Evolutionary conservation across 2,329 filamentous ascomycete species (phyloP), one percentile per base, ranked within the genome.

Genomic region (Aspergillus eucalypticola): DNA sequence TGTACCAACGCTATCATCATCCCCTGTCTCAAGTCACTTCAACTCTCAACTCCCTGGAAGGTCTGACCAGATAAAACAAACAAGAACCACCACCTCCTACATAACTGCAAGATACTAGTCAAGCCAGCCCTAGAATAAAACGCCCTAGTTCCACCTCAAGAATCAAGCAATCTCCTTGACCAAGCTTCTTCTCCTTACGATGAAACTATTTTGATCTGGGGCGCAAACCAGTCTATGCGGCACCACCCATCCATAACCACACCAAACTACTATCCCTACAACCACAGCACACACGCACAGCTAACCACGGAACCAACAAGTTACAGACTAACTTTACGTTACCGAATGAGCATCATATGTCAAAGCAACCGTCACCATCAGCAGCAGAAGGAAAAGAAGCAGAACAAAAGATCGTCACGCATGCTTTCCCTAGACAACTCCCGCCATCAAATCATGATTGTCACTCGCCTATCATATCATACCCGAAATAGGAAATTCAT

Each of bases 1-100:
- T 17, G 21, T 25, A 49, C 23, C 23, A 49, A 49, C 46, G 25
- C 52, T 54, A 41, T 54, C 52, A 39, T 25, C 32, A 46, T 54
- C 52, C 52, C 52, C 52, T 54, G 52, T 54, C 52, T 54, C 52
- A 54, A 41, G 38, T 49, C 32, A 35, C 32, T 35, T 35, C 32
- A 35, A 35, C 32, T 49, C 32, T 49, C 23, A 17, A 17, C 46
- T 49, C 15, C 23, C 46, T 49, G 3, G 25, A 32, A 27, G 23
- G 13, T 48, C 44, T 27, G 23, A 23, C 23, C 23, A 46, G 44
- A 23, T n/a, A 0, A 5, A 5, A 17, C 46, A 49, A 49, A 32
- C 15, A 21, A 8, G 25, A 8, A 44, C 41, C 41, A 44, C 41
- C 41, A 44, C 41, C 41, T 44, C 41, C 41, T 44, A 44, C 19